phyloP scores from a whole-genome alignment of 495 filamentous ascomycete species.

The Staphylotrichum longicolle region DNA sequence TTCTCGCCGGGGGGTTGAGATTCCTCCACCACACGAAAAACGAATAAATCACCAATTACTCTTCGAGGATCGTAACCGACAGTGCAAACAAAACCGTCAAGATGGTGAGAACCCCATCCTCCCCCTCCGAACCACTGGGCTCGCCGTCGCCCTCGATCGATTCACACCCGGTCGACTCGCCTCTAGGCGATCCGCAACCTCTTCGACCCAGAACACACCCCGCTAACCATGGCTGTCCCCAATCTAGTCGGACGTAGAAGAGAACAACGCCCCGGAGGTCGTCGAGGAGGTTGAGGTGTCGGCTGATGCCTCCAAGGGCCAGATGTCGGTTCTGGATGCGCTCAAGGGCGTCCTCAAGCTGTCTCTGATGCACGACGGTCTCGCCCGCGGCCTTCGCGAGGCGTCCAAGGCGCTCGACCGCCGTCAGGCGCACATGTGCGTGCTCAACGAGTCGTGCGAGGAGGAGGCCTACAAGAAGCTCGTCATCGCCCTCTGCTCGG shows the following conservation, averaged over 20 bases:
- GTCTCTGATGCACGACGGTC: slow-evolving; percentile 98
- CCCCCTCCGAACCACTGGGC: background rate
- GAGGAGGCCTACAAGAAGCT: slow-evolving; percentile 99
- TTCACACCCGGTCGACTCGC: background rate
- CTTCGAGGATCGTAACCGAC: slow-evolving; percentile 57
- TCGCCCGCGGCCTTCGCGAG: slow-evolving; percentile 96
- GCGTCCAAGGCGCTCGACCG: slow-evolving; percentile 96
- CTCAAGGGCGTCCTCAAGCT: slow-evolving; percentile 97
- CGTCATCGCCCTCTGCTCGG: slow-evolving; percentile 92
- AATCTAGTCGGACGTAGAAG: slow-evolving; percentile 63
- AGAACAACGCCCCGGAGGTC: slow-evolving; percentile 73
- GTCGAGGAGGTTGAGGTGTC: slow-evolving; percentile 89
- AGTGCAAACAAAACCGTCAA: slow-evolving; percentile 45
- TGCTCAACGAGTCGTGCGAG: slow-evolving; percentile 97
- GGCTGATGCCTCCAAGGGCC: slow-evolving; percentile 79
- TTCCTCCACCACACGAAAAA: slow-evolving; percentile 22
- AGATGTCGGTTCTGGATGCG: slow-evolving; percentile 97
- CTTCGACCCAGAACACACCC: slow-evolving; percentile 6
- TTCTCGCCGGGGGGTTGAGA: slow-evolving; percentile 17
- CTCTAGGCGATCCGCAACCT: background rate
- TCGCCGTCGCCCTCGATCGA: background rate
- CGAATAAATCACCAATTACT: slow-evolving; percentile 31
- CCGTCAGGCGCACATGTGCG: slow-evolving; percentile 98
- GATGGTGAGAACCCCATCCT: slow-evolving; percentile 48
- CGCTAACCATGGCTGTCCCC: slow-evolving; percentile 26